These are phyloP conservation scores for Pholiota microspora DNA, from an alignment of 768 basidiomycete species.

Conservation along the genomic window DNA sequence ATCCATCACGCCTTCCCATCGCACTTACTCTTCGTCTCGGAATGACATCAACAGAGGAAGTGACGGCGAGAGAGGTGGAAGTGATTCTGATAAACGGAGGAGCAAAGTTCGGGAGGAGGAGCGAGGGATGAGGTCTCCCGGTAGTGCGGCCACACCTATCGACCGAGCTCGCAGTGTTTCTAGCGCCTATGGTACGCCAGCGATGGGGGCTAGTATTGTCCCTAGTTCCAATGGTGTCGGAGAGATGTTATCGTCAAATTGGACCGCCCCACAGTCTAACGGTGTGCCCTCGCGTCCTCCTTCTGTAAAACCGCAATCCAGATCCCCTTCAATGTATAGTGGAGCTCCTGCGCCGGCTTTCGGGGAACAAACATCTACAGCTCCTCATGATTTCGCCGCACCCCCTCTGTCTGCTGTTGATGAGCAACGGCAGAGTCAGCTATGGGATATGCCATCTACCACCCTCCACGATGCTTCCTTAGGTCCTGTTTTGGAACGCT, in stretches of 20 bases:
- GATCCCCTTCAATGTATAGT: constrained; percentile 16
- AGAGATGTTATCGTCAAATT: constrained; percentile 15
- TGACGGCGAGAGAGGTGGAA: constrained; percentile 20
- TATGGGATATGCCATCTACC: constrained; percentile 15
- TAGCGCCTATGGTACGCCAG: constrained; percentile 12
- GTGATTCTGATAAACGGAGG: constrained; percentile 23
- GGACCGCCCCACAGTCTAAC: constrained; percentile 13
- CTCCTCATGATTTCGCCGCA: constrained; percentile 11
- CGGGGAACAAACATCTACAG: constrained; percentile 8
- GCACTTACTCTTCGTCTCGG: constrained; percentile 10
- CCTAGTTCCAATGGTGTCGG: constrained; percentile 13
- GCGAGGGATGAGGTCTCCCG: constrained; percentile 11
- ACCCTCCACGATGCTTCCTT: constrained; percentile 7
- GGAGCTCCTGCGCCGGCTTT: background rate
- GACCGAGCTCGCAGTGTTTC: constrained; percentile 10
- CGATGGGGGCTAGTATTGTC: constrained; percentile 8
- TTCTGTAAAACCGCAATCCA: constrained; percentile 18
- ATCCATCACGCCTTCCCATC: constrained; percentile 19
- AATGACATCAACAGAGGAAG: constrained; percentile 13
- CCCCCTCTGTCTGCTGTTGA: constrained; percentile 19
- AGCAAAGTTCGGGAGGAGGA: constrained; percentile 22
- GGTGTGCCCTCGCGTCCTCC: constrained; percentile 17
- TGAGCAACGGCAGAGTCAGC: constrained; percentile 20
- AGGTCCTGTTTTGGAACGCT: constrained; percentile 6
- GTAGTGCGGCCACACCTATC: constrained; percentile 13